Evolutionary conservation across 768 basidiomycete species (phyloP).

Genomic region (Hysterangium stoloniferum): DNA sequence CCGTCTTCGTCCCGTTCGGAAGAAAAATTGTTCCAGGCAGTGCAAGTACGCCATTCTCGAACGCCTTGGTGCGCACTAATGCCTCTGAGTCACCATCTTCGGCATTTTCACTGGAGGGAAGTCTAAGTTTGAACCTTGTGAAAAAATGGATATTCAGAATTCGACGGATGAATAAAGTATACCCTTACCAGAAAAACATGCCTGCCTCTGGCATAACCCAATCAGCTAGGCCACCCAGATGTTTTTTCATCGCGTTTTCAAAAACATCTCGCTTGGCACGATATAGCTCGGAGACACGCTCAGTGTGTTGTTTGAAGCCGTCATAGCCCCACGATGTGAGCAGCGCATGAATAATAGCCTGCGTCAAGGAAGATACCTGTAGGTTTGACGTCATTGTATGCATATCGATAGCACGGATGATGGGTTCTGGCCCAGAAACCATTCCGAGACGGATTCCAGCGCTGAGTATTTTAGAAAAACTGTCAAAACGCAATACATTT

Average conservation of each 20-base stretch:
- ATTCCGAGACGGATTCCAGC: constrained; percentile 79
- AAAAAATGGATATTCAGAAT: background rate
- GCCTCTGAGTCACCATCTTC: constrained; percentile 59
- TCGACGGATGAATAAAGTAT: constrained; percentile 15
- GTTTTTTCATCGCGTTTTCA: constrained; percentile 62
- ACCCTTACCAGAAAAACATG: constrained; percentile 81
- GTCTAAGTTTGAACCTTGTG: constrained; percentile 61
- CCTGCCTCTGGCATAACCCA: constrained; percentile 68
- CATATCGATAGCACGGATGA: constrained; percentile 63
- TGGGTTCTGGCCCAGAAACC: constrained; percentile 60
- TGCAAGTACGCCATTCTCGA: constrained; percentile 79
- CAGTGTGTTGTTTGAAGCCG: constrained; percentile 63
- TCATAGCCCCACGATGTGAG: constrained; percentile 69
- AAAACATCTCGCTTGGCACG: constrained; percentile 68
- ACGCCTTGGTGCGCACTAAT: constrained; percentile 66
- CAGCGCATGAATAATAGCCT: constrained; percentile 51
- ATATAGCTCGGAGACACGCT: constrained; percentile 64
- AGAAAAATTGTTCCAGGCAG: constrained; percentile 81
- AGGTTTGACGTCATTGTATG: constrained; percentile 62
- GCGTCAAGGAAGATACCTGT: constrained; percentile 56
- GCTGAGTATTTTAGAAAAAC: constrained; percentile 79
- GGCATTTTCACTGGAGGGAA: constrained; percentile 24
- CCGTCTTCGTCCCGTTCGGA: constrained; percentile 59
- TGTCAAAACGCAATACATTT: constrained; percentile 82
- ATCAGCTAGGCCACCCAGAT: constrained; percentile 72